Conservation (phyloP, 2,329 filamentous ascomycete species). For the Fusarium piperis region DNA sequence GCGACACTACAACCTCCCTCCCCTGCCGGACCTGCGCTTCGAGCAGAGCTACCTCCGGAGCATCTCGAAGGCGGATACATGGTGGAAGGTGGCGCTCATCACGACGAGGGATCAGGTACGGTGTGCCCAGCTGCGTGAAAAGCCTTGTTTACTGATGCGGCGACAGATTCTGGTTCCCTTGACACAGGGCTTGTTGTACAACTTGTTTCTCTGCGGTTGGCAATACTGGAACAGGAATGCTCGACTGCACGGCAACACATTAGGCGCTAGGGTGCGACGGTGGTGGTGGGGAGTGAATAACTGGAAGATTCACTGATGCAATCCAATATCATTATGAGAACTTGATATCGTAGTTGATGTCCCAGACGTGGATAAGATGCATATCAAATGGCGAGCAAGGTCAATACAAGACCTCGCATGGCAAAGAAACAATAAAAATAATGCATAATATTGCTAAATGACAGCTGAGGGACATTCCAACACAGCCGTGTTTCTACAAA, state of each 20-base stretch:
- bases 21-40: constrained; percentile 90
- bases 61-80: constrained; percentile 81
- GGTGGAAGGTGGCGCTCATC: constrained; percentile 83
- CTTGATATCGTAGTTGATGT: neutral
- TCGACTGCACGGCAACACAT: constrained; percentile 77
- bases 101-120: constrained; percentile 87
- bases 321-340: constrained; percentile 16
- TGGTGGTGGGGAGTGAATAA: constrained; percentile 98
- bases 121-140: neutral
- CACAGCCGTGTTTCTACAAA: neutral
- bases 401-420: neutral
- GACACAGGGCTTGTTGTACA: constrained; percentile 89
- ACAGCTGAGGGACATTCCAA: neutral
- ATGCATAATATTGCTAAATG: neutral
- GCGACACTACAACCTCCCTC: constrained; percentile 60
- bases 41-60: constrained; percentile 98
- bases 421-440: neutral
- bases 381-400: neutral
- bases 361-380: neutral
- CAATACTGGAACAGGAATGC: constrained; percentile 86
- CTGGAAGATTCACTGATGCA: constrained; percentile 70
- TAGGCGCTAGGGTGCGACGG: constrained; percentile 80
- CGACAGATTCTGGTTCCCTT: constrained; percentile 83
- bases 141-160: neutral
- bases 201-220: constrained; percentile 86